phyloP scores from a whole-genome alignment of 352 stramenopile species.

The Pythium rishiriense region DNA sequence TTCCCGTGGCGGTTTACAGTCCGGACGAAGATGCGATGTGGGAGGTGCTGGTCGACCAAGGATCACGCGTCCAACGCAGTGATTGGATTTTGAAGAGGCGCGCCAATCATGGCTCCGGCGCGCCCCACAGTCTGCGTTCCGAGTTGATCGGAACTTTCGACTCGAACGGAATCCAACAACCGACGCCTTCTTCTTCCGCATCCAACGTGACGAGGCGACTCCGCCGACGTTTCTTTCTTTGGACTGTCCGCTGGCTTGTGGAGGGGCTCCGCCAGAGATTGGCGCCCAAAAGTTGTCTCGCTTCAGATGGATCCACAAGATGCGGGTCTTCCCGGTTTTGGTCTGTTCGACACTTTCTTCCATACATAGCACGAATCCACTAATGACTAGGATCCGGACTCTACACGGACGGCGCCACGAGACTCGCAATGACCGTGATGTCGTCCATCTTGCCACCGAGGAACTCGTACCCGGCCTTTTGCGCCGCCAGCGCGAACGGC shows the following conservation, averaged over 20 bases:
- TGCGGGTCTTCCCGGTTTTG: not conserved
- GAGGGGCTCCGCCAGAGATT: too few relatives aligned
- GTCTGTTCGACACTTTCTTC: not conserved
- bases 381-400: too few relatives aligned
- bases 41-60: not conserved
- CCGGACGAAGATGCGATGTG: not conserved
- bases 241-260: too few relatives aligned
- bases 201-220: too few relatives aligned
- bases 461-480: conserved; percentile 78
- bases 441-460: conserved; percentile 90
- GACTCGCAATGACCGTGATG: conserved; percentile 86
- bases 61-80: not conserved
- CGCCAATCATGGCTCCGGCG: not conserved
- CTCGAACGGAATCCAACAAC: too few relatives aligned
- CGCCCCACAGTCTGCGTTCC: too few relatives aligned
- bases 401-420: conserved; percentile 41
- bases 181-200: too few relatives aligned
- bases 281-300: not conserved
- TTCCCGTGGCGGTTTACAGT: not conserved
- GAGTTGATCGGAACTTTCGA: too few relatives aligned
- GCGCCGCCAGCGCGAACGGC: conserved; percentile 73
- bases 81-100: conserved; percentile 18
- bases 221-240: too few relatives aligned
- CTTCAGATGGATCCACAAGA: not conserved
- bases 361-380: too few relatives aligned